phyloP scores from a whole-genome alignment of 257 asterid genomes.

The Solanum arcanum region DNA sequence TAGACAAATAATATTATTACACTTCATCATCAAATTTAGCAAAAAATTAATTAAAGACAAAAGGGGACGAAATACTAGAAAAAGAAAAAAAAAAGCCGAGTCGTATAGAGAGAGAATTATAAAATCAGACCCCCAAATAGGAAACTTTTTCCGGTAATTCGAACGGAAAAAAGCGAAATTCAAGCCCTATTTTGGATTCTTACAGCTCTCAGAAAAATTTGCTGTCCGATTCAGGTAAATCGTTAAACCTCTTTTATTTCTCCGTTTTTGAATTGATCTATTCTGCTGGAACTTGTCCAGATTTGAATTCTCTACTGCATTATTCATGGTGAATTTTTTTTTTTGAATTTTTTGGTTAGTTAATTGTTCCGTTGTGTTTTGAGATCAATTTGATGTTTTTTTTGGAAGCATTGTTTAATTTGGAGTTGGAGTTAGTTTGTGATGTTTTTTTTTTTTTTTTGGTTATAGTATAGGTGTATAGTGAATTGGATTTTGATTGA shows the following conservation, averaged over 20 bases:
- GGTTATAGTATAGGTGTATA: neutral
- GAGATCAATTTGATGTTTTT: neutral
- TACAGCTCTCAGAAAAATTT: neutral
- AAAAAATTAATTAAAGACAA: neutral
- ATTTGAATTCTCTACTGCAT: constrained; percentile 18
- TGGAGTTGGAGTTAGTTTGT: neutral
- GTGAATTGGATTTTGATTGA: neutral
- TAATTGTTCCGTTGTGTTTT: neutral
- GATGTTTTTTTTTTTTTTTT: neutral
- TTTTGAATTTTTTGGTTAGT: neutral
- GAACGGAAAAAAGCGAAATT: neutral
- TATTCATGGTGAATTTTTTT: neutral
- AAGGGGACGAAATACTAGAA: neutral
- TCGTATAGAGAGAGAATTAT: neutral
- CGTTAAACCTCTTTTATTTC: neutral
- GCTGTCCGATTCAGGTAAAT: neutral
- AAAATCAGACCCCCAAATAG: neutral
- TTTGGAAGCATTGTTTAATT: neutral
- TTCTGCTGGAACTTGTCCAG: constrained; percentile 19
- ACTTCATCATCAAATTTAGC: neutral
- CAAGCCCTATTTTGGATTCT: neutral
- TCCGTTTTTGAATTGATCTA: constrained; percentile 7
- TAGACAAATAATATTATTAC: neutral
- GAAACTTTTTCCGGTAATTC: neutral
- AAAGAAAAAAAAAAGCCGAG: neutral